Evolutionary conservation across 2,329 filamentous ascomycete genomes (phyloP).

Genomic region (Tolypocladium capitatum): DNA sequence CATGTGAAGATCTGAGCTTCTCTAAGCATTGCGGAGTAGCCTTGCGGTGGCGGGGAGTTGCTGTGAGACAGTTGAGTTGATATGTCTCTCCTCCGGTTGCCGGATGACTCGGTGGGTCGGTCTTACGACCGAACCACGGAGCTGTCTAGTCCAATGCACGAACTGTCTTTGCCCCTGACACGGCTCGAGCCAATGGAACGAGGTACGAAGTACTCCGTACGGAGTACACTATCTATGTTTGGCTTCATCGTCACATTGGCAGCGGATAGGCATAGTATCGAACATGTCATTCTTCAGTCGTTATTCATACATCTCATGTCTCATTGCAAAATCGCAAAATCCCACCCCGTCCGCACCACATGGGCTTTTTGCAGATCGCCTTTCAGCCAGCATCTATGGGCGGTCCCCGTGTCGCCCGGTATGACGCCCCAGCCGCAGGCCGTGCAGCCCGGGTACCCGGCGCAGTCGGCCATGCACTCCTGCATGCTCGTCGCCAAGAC

Average conservation of each 20-base stretch:
- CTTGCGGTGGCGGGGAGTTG: background rate
- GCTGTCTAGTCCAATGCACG: too few species aligned
- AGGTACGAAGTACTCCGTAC: too few species aligned
- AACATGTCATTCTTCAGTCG: background rate
- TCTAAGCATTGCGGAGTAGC: slow-evolving; percentile 1
- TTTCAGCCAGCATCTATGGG: slow-evolving; percentile 32
- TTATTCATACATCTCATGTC: background rate
- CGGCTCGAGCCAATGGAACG: too few species aligned
- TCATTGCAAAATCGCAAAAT: slow-evolving; percentile 25
- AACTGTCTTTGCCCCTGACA: too few species aligned
- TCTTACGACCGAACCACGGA: too few species aligned
- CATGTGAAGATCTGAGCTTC: slow-evolving; percentile 11
- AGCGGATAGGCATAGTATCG: background rate
- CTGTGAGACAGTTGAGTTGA: background rate
- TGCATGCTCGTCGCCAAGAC: slow-evolving; percentile 25
- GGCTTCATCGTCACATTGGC: too few species aligned
- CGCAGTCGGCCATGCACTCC: slow-evolving; percentile 31
- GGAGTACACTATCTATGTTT: too few species aligned
- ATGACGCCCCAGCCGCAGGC: slow-evolving; percentile 32
- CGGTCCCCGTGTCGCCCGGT: slow-evolving; percentile 22
- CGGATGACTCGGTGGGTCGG: background rate
- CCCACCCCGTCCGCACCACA: slow-evolving; percentile 23
- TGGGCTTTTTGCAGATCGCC: slow-evolving; percentile 19
- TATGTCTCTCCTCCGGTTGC: background rate
- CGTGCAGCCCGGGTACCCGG: slow-evolving; percentile 23